Base-by-base conservation (phyloP, 768 basidiomycete species). In the Sporobolomyces roseus region DNA sequence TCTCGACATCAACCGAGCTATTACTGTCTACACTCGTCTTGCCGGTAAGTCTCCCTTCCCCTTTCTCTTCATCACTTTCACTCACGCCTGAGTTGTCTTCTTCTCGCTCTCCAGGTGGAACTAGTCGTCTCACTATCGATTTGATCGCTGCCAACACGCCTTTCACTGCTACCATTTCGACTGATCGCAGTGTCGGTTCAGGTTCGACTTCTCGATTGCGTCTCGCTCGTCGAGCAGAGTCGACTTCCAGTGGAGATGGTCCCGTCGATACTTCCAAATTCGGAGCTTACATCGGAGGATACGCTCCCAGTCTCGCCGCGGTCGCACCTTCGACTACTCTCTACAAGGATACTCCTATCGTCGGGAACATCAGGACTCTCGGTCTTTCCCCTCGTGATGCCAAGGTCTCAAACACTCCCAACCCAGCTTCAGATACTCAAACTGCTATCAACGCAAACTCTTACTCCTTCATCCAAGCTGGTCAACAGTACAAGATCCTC, bases 81-180 rank as follows among this genome's bases (percentile, higher is more conserved):
- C 12, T 36, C 29, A 13, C 25, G 14, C 7, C n/a, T 10, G 49
- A 12, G 10, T 23, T 38, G 41, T 17, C n/a, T 49, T 2, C 32
- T 5, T 36, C 14, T 13, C 29, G 45, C 38, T 41, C 38, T 41
- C 41, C 56, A 65, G 65, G n/a, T 46, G 65, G 65, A 12, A 61
- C 58, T 14, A 50, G 65, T 2, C 6, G 30, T 19, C 32, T 53
- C 32, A 36, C 65, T n/a, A 61, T 66, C 51, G 65, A 66, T 32
- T 41, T 66, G 23, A 52, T 66, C 52, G 30, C 19, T 29, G 64
- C 64, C 13, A 53, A 52, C 49, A 48, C 46, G 6, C 4, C 64
- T 21, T 65, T 65, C 56, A 51, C 49, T 16, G 29, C 64, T 27
- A 65, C 64, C 1, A 65, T 65, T 38, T 35, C 64, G 3, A 43